Evolutionary conservation across 352 stramenopile genomes (phyloP), one percentile per base, ranked within the genome.

Genomic region (Globisporangium irregulare): DNA sequence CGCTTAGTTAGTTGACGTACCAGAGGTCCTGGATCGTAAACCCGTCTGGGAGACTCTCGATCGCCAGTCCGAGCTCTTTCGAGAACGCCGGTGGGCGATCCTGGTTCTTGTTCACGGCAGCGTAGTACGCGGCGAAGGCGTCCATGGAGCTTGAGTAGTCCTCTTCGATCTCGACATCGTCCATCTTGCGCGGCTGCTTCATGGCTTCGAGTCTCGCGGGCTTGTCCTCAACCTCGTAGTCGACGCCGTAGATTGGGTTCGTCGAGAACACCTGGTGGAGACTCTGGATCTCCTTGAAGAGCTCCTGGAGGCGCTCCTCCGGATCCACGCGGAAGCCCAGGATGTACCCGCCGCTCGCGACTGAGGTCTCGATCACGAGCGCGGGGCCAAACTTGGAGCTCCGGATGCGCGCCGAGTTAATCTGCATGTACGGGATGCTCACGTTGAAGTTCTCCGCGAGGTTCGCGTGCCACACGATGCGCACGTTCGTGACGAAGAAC

Each of bases 381-480:
- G 93, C 93, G 1, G 81, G 86, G 0, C 93, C 93, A 57, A 98
- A 98, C 70, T 97, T 97, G 25, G 89, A 97, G 48, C 86, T 84
- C 38, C 91, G 87, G 51, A 97, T 85, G 29, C 86, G 77, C 60
- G 91, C 80, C 59, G 81, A 91, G 59, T 89, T 89, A 73, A 98
- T 97, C 77, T 98, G 93, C 78, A 98, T 95, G 84, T 97, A 98
- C 55, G 93, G 93, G 50, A 98, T 96, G 73, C 86, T 97, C 25
- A 98, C 93, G 71, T 98, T 98, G 76, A 98, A 98, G 77, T 98
- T 98, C 70, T 97, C 86, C 1, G 93, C 92, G 34, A 98, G 71
- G 66, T 96, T 96, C 8, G 93, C 93, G 69, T 97, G 91, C 93
- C 93, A 98, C 29, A 98, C 93, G 32, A 98, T 73, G 46, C 92